A percentile compares a stretch with the other conserved stretches of the same genome.
These are phyloP conservation scores for Coemansia javaensis DNA, from an alignment of 192 early-diverging fungal species.

Conservation along the genomic window DNA sequence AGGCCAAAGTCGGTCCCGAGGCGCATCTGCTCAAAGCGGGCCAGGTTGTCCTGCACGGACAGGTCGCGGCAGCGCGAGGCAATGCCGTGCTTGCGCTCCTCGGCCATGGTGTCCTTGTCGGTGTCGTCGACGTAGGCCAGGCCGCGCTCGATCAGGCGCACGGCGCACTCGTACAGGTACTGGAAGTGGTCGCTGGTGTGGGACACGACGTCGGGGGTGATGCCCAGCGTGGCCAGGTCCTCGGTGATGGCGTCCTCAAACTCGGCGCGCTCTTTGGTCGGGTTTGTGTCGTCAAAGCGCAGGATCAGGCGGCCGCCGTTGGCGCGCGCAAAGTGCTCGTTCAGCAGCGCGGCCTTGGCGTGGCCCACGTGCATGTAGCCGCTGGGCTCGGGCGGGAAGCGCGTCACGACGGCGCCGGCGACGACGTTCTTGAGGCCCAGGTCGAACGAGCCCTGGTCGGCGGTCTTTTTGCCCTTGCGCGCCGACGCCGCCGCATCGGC, in stretches of 20 bases:
- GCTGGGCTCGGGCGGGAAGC: conserved; percentile 98
- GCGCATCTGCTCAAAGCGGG: conserved; percentile 88
- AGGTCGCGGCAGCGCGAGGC: conserved; percentile 77
- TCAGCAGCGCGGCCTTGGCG: conserved; percentile 96
- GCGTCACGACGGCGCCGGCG: conserved; percentile 87
- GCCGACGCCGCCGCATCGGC: conserved; percentile 1
- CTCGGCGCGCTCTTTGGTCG: conserved; percentile 92
- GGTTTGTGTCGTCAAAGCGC: conserved; percentile 99
- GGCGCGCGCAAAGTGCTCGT: conserved; percentile 89
- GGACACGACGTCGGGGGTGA: conserved; percentile 67
- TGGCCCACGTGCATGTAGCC: conserved; percentile 99
- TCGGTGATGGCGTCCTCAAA: conserved; percentile 94
- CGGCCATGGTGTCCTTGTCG: conserved; percentile 79
- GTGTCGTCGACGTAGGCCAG: conserved; percentile 94
- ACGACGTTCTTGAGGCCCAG: conserved; percentile 77
- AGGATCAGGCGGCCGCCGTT: conserved; percentile 92
- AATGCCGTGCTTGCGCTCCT: conserved; percentile 77
- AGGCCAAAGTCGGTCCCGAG: conserved; percentile 77
- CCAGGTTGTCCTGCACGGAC: conserved; percentile 86
- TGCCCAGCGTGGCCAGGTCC: conserved; percentile 85
- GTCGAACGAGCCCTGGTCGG: conserved; percentile 91
- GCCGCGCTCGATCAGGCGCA: conserved; percentile 80
- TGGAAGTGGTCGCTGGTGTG: conserved; percentile 96
- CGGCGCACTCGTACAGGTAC: conserved; percentile 74
- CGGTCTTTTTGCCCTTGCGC: conserved; percentile 30